Evolutionary conservation across 192 early-diverging fungal genomes (phyloP), one percentile per base, ranked within the genome.

Genomic region (Podila epicladia): DNA sequence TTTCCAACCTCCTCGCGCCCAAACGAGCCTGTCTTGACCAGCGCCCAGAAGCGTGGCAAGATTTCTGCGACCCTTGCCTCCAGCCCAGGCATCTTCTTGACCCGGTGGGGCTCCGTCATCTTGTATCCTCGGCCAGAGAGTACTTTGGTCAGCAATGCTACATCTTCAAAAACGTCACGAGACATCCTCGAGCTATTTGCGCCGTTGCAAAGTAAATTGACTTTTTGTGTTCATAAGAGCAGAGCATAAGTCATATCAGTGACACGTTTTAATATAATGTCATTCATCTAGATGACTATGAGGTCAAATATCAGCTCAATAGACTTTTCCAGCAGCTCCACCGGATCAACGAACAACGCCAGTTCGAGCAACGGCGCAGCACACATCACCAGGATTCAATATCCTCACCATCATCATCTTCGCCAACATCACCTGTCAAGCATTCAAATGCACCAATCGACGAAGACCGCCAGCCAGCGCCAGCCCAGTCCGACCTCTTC

Each of bases 1-100:
- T 80, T 80, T 48, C 77, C 77, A 15, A 80, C 60, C 1, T 80
- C 77, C 11, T 69, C 77, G 15, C 71, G 77, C 1, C 77, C 77
- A 19, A 80, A 80, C 29, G 71, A 69, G 8, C 70, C 77, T 3
- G 33, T 35, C 31, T 62, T 80, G 28, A 73, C 71, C 19, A 60
- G 58, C 22, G 58, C 35, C 12, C 77, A 73, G 26, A 80, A 80
- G 28, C 71, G 71, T 15, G 32, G 26, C 37, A 80, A 80, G 68
- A 80, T 80, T 17, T 66, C 58, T 19, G 33, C 59, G 0, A 73
- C 71, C 20, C 51, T 80, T 2, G 26, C 24, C 13, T 69, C 53
- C 8, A 53, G 69, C 60, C 71, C 77, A 4, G 63, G 66, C 41
- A 73, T 80, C 63, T 80, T 80, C 51, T 24, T 80, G 66, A 65